These are phyloP conservation scores for Laburnicola sp. DNA, from an alignment of 2,329 filamentous ascomycete species.

Conservation along the genomic window DNA sequence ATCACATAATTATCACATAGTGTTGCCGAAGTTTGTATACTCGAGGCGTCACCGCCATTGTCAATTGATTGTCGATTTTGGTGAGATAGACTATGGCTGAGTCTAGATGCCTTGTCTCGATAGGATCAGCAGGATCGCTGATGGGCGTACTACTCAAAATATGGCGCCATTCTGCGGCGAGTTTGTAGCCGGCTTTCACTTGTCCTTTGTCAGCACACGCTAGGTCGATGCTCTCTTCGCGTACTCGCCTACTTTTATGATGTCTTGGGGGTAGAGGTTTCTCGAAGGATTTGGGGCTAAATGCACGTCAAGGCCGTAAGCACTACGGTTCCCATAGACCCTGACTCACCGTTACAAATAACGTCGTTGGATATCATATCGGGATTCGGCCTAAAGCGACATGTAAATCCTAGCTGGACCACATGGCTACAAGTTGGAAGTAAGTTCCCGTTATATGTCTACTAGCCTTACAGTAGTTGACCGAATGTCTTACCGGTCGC, in stretches of 20 bases:
- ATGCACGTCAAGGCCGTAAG: conserved; percentile 29
- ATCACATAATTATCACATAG: conserved; percentile 13
- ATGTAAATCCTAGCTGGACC: conserved; percentile 18
- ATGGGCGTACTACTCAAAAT: conserved; percentile 49
- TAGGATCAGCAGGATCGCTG: conserved; percentile 54
- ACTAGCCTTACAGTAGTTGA: conserved; percentile 19
- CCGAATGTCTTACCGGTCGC: neutral
- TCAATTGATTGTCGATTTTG: conserved; percentile 55
- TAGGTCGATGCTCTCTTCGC: conserved; percentile 9
- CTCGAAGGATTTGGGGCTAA: conserved; percentile 54
- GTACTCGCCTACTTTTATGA: conserved; percentile 52
- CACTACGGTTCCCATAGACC: conserved; percentile 3
- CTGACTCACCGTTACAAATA: conserved; percentile 58
- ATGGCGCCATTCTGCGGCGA: conserved; percentile 61
- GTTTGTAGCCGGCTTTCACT: conserved; percentile 52
- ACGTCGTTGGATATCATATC: conserved; percentile 59
- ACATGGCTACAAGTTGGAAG: conserved; percentile 8
- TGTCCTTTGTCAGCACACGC: conserved; percentile 20
- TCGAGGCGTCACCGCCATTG: conserved; percentile 36
- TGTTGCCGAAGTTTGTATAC: conserved; percentile 12
- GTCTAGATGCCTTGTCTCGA: conserved; percentile 60
- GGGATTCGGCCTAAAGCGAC: conserved; percentile 49
- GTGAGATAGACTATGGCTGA: conserved; percentile 60
- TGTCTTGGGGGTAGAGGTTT: conserved; percentile 52
- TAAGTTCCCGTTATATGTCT: conserved; percentile 54